These are phyloP conservation scores for Wickerhamomyces silvicola DNA, from an alignment of 805 yeast genomes.

Conservation along the genomic window DNA sequence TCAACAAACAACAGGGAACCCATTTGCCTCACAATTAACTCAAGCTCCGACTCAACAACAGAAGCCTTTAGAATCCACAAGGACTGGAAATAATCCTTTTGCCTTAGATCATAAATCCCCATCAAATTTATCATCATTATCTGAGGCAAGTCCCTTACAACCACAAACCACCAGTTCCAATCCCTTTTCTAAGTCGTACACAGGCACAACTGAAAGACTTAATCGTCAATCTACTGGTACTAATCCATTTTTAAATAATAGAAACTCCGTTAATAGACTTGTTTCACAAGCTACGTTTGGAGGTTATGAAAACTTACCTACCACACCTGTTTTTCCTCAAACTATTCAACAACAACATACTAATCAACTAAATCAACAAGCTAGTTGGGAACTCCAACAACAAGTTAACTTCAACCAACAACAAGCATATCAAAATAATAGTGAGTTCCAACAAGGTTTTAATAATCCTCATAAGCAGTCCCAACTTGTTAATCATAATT, in stretches of 20 bases:
- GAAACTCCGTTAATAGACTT: conserved; percentile 15
- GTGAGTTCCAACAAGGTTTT: conserved; percentile 3
- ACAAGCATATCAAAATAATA: conserved; percentile 19
- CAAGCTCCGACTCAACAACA: conserved; percentile 7
- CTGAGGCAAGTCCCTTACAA: conserved; percentile 5
- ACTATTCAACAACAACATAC: conserved; percentile 39
- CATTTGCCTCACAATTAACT: conserved; percentile 25
- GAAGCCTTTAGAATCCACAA: conserved; percentile 10
- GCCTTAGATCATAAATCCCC: conserved; percentile 13
- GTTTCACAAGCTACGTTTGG: conserved; percentile 60
- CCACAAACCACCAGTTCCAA: conserved; percentile 20
- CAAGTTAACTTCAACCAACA: conserved; percentile 16
- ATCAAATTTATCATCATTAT: conserved; percentile 8
- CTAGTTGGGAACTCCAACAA: conserved; percentile 29
- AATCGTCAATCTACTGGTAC: conserved; percentile 25
- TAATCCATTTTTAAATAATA: conserved; percentile 35
- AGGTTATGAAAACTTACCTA: conserved; percentile 60
- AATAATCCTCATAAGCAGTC: not conserved
- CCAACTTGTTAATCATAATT: conserved; percentile 1
- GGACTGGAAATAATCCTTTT: conserved; percentile 27
- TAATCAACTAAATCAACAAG: conserved; percentile 33
- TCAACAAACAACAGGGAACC: conserved; percentile 27
- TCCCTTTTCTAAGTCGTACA: conserved; percentile 20
- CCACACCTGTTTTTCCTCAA: conserved; percentile 64
- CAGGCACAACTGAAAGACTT: conserved; percentile 2